Conservation (phyloP, 495 filamentous ascomycete genomes). For the Penicillium alfredii region DNA sequence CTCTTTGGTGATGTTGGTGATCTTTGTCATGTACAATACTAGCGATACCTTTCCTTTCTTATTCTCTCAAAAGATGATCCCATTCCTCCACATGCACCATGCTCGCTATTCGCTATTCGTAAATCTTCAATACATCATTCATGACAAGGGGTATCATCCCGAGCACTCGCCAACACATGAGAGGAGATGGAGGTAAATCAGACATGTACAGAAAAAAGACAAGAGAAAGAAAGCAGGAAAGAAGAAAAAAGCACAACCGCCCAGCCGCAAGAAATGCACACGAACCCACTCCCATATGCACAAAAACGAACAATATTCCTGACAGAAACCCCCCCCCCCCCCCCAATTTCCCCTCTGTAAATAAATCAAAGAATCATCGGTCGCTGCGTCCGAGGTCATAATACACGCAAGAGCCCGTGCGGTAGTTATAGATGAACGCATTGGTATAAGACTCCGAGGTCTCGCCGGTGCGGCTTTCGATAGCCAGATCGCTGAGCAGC, state of each 20-base stretch:
- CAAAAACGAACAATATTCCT: constrained; percentile 4
- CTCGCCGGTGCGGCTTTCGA: constrained; percentile 37
- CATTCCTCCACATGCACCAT: constrained; percentile 4
- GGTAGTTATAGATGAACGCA: constrained; percentile 77
- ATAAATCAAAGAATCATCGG: constrained; percentile 19
- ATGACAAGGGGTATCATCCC: constrained; percentile 34
- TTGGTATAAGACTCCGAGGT: constrained; percentile 50
- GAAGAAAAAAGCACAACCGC: too few relatives aligned
- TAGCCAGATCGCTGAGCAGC: constrained; percentile 57
- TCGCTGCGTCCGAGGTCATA: constrained; percentile 56
- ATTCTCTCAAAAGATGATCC: constrained; percentile 11
- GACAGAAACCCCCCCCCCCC: constrained; percentile 3
- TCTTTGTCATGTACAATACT: constrained; percentile 31
- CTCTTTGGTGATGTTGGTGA: constrained; percentile 11
- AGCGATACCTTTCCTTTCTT: too few relatives aligned
- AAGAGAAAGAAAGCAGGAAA: constrained; percentile 8
- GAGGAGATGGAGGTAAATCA: constrained; percentile 18
- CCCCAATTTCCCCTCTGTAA: constrained; percentile 1
- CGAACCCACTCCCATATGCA: too few relatives aligned
- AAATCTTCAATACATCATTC: too few relatives aligned
- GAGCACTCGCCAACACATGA: constrained; percentile 24
- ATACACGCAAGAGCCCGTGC: constrained; percentile 67
- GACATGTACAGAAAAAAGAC: not conserved
- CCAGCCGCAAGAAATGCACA: too few relatives aligned
- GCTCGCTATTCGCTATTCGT: constrained; percentile 18